A percentile compares a stretch with the other conserved stretches of the same genome.
phyloP scores from a whole-genome alignment of 768 basidiomycete genomes.

The Leucocoprinus birnbaumii region DNA sequence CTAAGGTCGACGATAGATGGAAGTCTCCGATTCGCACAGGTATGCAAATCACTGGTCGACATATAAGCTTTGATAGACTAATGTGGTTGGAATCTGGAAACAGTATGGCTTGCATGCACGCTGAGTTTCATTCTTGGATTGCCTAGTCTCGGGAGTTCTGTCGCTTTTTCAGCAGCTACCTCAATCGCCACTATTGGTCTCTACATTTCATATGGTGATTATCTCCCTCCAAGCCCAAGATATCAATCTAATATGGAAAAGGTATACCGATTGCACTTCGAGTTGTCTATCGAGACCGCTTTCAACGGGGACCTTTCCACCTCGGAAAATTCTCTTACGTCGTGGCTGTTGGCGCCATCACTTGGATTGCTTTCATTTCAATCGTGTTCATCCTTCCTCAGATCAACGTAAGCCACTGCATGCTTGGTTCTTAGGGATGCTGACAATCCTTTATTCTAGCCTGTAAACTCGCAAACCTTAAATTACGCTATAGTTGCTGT shows the following conservation, averaged over 20 bases:
- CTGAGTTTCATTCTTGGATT: constrained; percentile 73
- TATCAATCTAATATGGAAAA: constrained; percentile 14
- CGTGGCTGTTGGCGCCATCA: constrained; percentile 50
- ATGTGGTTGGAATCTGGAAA: neutral
- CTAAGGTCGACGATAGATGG: constrained; percentile 54
- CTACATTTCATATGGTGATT: constrained; percentile 68
- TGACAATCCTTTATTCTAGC: constrained; percentile 29
- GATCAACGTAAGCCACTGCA: constrained; percentile 49
- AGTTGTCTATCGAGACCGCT: constrained; percentile 55
- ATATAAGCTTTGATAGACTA: constrained; percentile 31
- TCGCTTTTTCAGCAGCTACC: constrained; percentile 63
- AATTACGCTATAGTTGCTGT: constrained; percentile 79
- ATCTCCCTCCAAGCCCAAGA: neutral
- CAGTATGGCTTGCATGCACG: constrained; percentile 78
- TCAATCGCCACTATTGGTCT: constrained; percentile 73
- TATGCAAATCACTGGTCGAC: constrained; percentile 28
- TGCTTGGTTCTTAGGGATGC: neutral
- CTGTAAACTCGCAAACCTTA: constrained; percentile 67
- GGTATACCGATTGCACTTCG: constrained; percentile 70
- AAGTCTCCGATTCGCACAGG: constrained; percentile 54
- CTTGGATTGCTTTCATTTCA: constrained; percentile 72
- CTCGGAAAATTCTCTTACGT: constrained; percentile 63
- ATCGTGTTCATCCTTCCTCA: constrained; percentile 74
- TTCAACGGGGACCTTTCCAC: constrained; percentile 71
- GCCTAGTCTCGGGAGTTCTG: constrained; percentile 69